A percentile compares a stretch with the other conserved stretches of the same genome.
Evolutionary conservation across 2,329 filamentous ascomycete genomes (phyloP).

Genomic region (Fusarium robinianum): DNA sequence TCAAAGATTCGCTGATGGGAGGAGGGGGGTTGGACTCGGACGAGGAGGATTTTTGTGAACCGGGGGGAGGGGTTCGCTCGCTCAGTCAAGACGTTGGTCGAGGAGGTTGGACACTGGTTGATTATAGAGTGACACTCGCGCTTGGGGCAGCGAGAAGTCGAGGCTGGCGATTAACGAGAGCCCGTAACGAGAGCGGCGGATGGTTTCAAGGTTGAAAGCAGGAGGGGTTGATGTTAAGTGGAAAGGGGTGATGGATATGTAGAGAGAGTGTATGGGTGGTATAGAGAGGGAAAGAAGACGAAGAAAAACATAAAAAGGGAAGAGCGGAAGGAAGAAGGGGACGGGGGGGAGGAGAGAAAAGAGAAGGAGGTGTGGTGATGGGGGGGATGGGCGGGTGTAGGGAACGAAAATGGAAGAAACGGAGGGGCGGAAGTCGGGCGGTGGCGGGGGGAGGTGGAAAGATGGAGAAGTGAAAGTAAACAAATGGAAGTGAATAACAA

Average conservation of each 20-base stretch:
- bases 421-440: constrained; percentile 15
- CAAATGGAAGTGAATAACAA: constrained; percentile 23
- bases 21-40: constrained; percentile 26
- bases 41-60: constrained; percentile 24
- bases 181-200: no score
- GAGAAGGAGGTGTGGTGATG: constrained; percentile 25
- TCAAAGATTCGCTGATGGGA: constrained; percentile 36
- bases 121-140: background rate
- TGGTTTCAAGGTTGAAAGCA: constrained; percentile 20
- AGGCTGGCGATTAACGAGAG: constrained; percentile 5
- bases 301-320: constrained; percentile 3
- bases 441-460: constrained; percentile 9
- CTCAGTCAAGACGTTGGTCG: background rate
- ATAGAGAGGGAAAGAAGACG: constrained; percentile 7
- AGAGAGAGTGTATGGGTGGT: constrained; percentile 1
- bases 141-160: constrained; percentile 1
- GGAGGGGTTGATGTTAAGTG: constrained; percentile 14
- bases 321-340: constrained; percentile 1
- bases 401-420: constrained; percentile 20
- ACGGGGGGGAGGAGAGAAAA: constrained; percentile 8
- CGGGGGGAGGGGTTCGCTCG: constrained; percentile 8
- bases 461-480: constrained; percentile 32
- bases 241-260: constrained; percentile 15
- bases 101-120: background rate
- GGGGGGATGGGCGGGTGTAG: constrained; percentile 21